phyloP scores from a whole-genome alignment of 169 alveolate genomes.

The Cryptosporidium parvum region DNA sequence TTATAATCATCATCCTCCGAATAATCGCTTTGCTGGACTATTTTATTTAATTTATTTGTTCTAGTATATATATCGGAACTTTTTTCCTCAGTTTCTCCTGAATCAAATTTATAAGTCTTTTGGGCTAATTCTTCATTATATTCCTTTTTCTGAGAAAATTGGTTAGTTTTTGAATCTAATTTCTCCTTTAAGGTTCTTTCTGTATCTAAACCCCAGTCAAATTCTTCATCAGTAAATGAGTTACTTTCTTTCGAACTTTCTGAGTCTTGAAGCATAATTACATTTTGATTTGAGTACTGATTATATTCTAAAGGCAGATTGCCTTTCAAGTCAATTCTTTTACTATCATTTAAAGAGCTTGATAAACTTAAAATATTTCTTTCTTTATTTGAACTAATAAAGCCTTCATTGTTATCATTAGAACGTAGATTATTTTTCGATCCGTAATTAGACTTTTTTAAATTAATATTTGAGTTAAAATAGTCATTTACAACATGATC shows the following conservation, averaged over 20 bases:
- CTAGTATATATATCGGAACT: not conserved
- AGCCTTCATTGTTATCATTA: not conserved
- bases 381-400: not conserved
- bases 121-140: not conserved
- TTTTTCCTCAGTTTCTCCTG: not conserved
- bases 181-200: not conserved
- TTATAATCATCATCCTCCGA: not conserved
- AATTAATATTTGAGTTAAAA: not conserved
- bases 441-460: not conserved
- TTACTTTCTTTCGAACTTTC: conserved; percentile 11
- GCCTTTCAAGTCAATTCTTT: not conserved
- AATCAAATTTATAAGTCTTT: not conserved
- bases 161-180: not conserved
- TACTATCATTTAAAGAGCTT: not conserved
- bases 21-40: not conserved
- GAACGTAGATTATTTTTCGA: not conserved
- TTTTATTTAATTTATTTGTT: not conserved
- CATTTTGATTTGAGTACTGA: not conserved
- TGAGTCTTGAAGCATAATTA: conserved; percentile 14
- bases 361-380: not conserved
- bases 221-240: not conserved
- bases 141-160: not conserved
- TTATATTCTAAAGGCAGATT: not conserved
- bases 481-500: not conserved
- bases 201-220: conserved; percentile 23